Percentiles rank a stretch among this genome's conserved stretches.
These are phyloP conservation scores for Gleditsia sinensis DNA, from an alignment of 306 rosid species.

Conservation along the genomic window DNA sequence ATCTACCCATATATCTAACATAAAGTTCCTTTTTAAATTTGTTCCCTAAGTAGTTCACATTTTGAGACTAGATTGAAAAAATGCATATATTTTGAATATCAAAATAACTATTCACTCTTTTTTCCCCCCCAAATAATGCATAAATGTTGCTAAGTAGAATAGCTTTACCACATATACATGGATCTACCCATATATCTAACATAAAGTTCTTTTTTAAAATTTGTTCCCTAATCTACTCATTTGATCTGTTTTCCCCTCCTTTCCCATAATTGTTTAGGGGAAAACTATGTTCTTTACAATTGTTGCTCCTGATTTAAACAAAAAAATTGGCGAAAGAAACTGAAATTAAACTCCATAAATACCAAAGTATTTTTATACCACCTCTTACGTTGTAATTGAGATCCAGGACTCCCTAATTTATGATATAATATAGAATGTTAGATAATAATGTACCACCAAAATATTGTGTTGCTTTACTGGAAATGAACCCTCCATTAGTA, in stretches of 20 bases:
- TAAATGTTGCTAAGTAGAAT: slow-evolving; percentile 14
- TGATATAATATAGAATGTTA: neutral
- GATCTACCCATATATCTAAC: slow-evolving; percentile 15
- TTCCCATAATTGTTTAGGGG: neutral
- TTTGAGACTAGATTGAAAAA: no score
- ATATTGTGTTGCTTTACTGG: neutral
- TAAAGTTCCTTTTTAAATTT: slow-evolving; percentile 2
- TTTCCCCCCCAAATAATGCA: no score
- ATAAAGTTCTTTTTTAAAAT: neutral
- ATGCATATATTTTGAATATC: no score
- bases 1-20: slow-evolving; percentile 16
- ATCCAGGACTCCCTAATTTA: slow-evolving; percentile 3
- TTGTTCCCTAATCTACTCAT: slow-evolving; percentile 8
- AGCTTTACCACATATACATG: slow-evolving; percentile 17
- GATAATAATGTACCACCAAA: neutral
- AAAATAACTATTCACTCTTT: no score
- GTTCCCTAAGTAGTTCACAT: no score
- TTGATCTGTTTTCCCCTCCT: slow-evolving; percentile 16
- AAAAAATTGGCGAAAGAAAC: slow-evolving; percentile 1
- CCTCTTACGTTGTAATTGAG: slow-evolving; percentile 5
- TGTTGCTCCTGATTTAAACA: slow-evolving; percentile 7
- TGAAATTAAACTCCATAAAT: slow-evolving; percentile 9
- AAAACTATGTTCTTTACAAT: neutral
- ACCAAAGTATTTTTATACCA: neutral
- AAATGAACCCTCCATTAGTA: neutral